Percentiles rank a stretch among this genome's conserved stretches.
These are phyloP conservation scores for Vigna hirtella DNA, from an alignment of 306 rosid genomes.

Conservation along the genomic window DNA sequence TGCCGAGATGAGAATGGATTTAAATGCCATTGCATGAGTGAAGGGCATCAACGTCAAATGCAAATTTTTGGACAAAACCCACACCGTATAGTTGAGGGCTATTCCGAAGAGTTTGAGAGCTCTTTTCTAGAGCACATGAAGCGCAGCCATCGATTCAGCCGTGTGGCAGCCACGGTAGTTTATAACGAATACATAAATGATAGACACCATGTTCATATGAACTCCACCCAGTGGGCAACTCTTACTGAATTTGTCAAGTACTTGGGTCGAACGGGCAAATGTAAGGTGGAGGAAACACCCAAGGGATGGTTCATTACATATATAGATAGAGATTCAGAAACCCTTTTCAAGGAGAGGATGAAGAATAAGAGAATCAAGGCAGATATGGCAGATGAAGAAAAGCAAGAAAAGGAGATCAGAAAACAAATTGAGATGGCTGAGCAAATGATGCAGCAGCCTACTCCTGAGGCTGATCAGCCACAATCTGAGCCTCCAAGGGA, in stretches of 20 bases:
- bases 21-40: constrained; percentile 95
- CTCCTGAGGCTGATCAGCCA: constrained; percentile 48
- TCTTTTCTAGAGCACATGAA: constrained; percentile 84
- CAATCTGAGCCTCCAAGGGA: constrained; percentile 51
- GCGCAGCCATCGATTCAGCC: constrained; percentile 89
- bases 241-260: constrained; percentile 87
- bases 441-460: constrained; percentile 52
- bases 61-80: constrained; percentile 85
- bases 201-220: constrained; percentile 89
- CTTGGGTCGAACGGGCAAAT: constrained; percentile 81
- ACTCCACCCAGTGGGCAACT: constrained; percentile 82
- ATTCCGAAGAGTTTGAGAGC: constrained; percentile 78
- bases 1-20: constrained; percentile 96
- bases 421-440: constrained; percentile 83
- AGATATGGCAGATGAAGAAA: constrained; percentile 86
- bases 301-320: constrained; percentile 97
- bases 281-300: constrained; percentile 92
- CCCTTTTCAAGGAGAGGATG: constrained; percentile 82
- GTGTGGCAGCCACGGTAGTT: constrained; percentile 88
- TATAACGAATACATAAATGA: constrained; percentile 88
- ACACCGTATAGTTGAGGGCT: constrained; percentile 73
- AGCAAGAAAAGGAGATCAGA: constrained; percentile 84
- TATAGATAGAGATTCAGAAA: constrained; percentile 77
- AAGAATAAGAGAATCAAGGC: constrained; percentile 72
- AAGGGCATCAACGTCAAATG: constrained; percentile 97